Evolutionary conservation across 805 yeast genomes (phyloP).

Genomic region (Wickerhamiella azymoides): DNA sequence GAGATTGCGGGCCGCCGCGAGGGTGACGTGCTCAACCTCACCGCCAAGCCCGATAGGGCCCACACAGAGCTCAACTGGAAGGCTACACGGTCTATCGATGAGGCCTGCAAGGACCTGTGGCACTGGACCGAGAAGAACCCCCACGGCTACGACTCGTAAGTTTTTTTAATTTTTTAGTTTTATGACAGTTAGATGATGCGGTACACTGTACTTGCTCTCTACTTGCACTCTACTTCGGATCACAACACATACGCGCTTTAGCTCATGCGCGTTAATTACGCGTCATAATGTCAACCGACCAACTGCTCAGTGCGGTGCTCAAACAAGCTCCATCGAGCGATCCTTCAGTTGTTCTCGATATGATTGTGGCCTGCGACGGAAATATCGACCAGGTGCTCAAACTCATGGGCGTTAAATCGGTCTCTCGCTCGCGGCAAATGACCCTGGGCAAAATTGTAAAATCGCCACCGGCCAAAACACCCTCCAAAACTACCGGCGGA

Average conservation of each 20-base stretch:
- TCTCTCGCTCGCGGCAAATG: conserved; percentile 12
- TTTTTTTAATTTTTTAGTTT: too few species aligned
- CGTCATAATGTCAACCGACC: conserved; percentile 16
- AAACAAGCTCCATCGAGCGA: conserved; percentile 33
- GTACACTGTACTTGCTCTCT: too few species aligned
- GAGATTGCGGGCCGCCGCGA: conserved; percentile 53
- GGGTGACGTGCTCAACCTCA: conserved; percentile 65
- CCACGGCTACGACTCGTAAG: conserved; percentile 38
- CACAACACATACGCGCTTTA: too few species aligned
- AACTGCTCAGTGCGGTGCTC: conserved; percentile 15
- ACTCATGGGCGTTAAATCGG: conserved; percentile 25
- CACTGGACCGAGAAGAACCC: conserved; percentile 62
- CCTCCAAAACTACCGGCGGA: neutral
- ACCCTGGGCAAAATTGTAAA: conserved; percentile 11
- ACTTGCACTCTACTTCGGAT: too few species aligned
- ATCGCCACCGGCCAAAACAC: neutral
- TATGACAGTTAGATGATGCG: too few species aligned
- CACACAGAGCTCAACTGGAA: conserved; percentile 51
- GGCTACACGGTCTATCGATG: conserved; percentile 40
- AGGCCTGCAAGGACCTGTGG: conserved; percentile 65
- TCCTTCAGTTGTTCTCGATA: conserved; percentile 32
- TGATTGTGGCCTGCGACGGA: conserved; percentile 42
- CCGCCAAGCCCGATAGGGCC: conserved; percentile 60
- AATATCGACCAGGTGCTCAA: conserved; percentile 31
- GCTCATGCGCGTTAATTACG: neutral